phyloP scores from a whole-genome alignment of 2,329 filamentous ascomycete genomes.

The Monilinia fructicola region DNA sequence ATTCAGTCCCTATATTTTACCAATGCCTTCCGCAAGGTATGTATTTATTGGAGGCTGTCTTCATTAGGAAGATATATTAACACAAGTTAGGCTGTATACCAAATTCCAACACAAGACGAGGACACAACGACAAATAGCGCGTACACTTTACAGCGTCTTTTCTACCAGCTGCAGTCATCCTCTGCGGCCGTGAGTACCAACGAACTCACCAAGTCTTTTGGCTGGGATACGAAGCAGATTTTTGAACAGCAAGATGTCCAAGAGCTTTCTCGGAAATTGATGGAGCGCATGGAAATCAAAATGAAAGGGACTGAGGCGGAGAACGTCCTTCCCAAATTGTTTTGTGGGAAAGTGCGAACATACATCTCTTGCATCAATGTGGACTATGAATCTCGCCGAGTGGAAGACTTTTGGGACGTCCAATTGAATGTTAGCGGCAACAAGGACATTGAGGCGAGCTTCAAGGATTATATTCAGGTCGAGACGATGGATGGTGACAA shows the following conservation, averaged over 20 bases:
- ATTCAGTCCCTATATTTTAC: constrained; percentile 83
- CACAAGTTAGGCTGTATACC: constrained; percentile 74
- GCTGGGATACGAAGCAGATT: constrained; percentile 96
- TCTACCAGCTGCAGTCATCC: constrained; percentile 91
- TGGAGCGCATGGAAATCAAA: constrained; percentile 94
- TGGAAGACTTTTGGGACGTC: constrained; percentile 99
- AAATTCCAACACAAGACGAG: constrained; percentile 89
- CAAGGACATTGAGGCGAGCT: constrained; percentile 89
- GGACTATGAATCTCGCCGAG: constrained; percentile 90
- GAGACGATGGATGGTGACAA: constrained; percentile 98
- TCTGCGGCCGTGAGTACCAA: constrained; percentile 81
- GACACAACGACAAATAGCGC: constrained; percentile 82
- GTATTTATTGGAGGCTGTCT: constrained; percentile 3
- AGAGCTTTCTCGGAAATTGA: constrained; percentile 91
- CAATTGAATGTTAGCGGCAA: constrained; percentile 96
- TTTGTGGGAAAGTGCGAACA: constrained; percentile 97
- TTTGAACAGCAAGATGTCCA: constrained; percentile 99
- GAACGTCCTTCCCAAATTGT: constrained; percentile 84
- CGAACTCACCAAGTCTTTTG: constrained; percentile 93
- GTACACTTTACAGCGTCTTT: constrained; percentile 88
- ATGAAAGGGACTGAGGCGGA: constrained; percentile 97
- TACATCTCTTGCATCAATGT: constrained; percentile 99
- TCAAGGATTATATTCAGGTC: constrained; percentile 93
- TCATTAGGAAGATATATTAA: constrained; percentile 25
- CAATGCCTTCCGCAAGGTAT: constrained; percentile 88